Percentiles rank a stretch among this genome's conserved stretches.
These are phyloP conservation scores for Cordyceps militaris DNA, from an alignment of 2,329 filamentous ascomycete genomes.

Conservation along the genomic window DNA sequence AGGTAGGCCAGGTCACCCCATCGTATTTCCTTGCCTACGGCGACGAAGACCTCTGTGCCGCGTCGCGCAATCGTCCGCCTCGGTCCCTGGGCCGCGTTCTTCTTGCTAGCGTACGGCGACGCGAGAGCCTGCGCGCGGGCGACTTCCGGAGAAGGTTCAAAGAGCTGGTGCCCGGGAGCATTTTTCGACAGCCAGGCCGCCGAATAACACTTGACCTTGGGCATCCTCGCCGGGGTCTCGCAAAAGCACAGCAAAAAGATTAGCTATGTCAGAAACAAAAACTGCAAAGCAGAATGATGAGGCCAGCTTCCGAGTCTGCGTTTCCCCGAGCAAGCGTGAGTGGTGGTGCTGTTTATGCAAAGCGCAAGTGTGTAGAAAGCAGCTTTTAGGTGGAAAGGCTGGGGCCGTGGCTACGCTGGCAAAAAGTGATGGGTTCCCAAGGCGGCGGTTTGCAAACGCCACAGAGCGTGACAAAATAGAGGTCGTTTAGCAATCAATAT, in stretches of 20 bases:
- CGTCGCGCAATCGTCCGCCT: conserved; percentile 67
- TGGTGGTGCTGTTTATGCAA: not conserved
- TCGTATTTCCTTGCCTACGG: conserved; percentile 80
- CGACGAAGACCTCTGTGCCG: conserved; percentile 83
- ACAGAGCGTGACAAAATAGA: not conserved
- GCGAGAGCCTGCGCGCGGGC: conserved; percentile 31
- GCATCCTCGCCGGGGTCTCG: conserved; percentile 52
- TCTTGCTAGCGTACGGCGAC: conserved; percentile 36
- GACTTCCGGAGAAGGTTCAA: conserved; percentile 44
- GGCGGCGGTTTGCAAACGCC: not conserved
- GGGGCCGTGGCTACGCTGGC: not conserved
- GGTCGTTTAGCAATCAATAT: not conserved
- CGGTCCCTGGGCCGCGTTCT: conserved; percentile 40
- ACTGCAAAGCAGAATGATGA: not conserved
- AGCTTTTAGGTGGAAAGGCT: conserved; percentile 7
- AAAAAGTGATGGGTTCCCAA: not conserved
- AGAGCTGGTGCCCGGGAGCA: conserved; percentile 71
- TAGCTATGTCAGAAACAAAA: not conserved
- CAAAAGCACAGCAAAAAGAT: not conserved
- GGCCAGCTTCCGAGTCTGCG: not conserved
- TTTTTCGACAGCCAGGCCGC: conserved; percentile 79
- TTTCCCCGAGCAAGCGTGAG: not conserved
- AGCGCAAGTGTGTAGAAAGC: not conserved
- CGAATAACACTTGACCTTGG: conserved; percentile 77
- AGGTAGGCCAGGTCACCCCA: conserved; percentile 81